Conservation (phyloP, 1,139 yeast genomes). For the Lodderomyces margitis region DNA sequence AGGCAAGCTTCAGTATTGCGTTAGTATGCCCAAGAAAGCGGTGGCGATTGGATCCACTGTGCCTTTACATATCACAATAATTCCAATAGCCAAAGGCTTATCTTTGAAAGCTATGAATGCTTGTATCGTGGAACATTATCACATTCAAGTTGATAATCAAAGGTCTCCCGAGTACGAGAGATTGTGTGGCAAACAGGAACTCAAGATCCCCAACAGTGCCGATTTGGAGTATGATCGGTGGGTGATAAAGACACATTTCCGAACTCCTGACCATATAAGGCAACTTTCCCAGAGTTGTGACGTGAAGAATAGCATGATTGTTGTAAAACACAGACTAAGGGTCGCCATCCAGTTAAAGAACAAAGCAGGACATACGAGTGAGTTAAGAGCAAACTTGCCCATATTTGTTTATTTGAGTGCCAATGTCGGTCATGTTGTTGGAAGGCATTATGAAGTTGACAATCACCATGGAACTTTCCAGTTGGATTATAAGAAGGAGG, state of each 20-base stretch:
- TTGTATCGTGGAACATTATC: slow-evolving; percentile 53
- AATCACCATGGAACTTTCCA: slow-evolving; percentile 49
- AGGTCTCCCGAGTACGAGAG: slow-evolving; percentile 45
- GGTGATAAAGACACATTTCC: slow-evolving; percentile 46
- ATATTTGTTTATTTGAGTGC: slow-evolving; percentile 58
- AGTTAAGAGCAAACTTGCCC: slow-evolving; percentile 67
- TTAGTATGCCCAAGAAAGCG: slow-evolving; percentile 54
- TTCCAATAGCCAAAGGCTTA: slow-evolving; percentile 62
- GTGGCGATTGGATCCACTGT: slow-evolving; percentile 59
- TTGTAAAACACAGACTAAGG: slow-evolving; percentile 61
- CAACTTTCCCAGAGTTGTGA: slow-evolving; percentile 60
- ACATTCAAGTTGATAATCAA: slow-evolving; percentile 32
- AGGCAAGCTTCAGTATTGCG: slow-evolving; percentile 61
- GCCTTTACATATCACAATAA: slow-evolving; percentile 50
- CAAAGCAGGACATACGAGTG: slow-evolving; percentile 64
- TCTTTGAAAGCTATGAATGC: slow-evolving; percentile 46
- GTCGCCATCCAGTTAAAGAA: slow-evolving; percentile 55
- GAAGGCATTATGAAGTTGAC: slow-evolving; percentile 52
- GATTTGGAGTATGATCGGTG: slow-evolving; percentile 47
- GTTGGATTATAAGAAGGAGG: slow-evolving; percentile 32
- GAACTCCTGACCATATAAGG: slow-evolving; percentile 51
- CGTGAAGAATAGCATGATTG: slow-evolving; percentile 46
- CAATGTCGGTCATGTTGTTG: slow-evolving; percentile 46
- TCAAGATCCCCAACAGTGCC: slow-evolving; percentile 25
- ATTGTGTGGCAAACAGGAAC: slow-evolving; percentile 29